phyloP scores from a whole-genome alignment of 2,329 filamentous ascomycete species.

The Fusarium citri region DNA sequence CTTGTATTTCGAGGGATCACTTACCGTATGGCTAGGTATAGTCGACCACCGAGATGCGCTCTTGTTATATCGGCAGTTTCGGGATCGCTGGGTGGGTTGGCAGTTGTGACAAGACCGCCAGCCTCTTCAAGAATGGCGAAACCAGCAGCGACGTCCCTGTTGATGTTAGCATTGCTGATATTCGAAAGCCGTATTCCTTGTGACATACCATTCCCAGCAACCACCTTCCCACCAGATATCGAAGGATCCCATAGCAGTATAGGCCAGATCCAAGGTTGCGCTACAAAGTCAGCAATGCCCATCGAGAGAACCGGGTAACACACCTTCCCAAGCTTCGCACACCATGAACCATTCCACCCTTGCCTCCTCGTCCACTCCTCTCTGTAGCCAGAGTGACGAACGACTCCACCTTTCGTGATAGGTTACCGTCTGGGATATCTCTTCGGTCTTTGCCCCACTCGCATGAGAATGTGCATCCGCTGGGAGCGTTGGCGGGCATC shows the following conservation, averaged over 20 bases:
- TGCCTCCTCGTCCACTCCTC: conserved; percentile 69
- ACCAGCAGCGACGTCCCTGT: conserved; percentile 80
- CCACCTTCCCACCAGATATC: conserved; percentile 89
- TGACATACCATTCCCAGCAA: conserved; percentile 78
- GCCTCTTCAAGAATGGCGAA: conserved; percentile 79
- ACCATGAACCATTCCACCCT: conserved; percentile 83
- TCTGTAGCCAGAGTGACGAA: conserved; percentile 82
- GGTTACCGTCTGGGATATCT: conserved; percentile 73
- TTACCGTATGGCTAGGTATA: conserved; percentile 77
- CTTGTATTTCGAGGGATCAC: conserved; percentile 3
- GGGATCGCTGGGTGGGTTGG: conserved; percentile 73
- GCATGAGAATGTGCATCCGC: conserved; percentile 77
- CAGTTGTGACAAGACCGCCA: conserved; percentile 78
- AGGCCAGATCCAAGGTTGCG: conserved; percentile 79
- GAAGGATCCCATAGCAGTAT: conserved; percentile 78
- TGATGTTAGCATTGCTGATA: not conserved
- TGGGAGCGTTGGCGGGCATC: conserved; percentile 72
- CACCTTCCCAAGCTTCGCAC: conserved; percentile 74
- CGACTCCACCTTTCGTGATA: conserved; percentile 77
- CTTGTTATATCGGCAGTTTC: conserved; percentile 68
- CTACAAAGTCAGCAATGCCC: conserved; percentile 56
- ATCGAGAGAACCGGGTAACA: no score
- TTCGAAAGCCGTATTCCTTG: not conserved
- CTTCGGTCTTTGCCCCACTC: conserved; percentile 84
- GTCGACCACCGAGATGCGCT: conserved; percentile 71